Evolutionary conservation across 192 early-diverging fungal genomes (phyloP), one percentile per base, ranked within the genome.

Genomic region (Coemansia erecta): DNA sequence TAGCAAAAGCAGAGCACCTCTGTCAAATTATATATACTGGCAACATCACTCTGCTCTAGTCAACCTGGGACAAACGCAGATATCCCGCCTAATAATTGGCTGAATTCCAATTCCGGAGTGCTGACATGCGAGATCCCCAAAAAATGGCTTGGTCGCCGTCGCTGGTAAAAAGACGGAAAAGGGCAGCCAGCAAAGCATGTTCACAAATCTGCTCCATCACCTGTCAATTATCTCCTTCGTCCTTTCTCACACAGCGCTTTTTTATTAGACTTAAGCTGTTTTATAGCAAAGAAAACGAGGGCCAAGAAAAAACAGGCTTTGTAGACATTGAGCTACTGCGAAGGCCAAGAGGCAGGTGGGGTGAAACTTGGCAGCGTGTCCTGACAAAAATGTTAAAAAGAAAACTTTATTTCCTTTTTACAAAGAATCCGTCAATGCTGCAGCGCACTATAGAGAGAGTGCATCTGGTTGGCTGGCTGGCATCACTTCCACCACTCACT

Each of bases 371-470:
- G 35, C 35, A 37, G 35, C 35, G 8, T 9, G 35, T 37, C 35
- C 35, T 37, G 35, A 37, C 35, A 37, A 10, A 37, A 37, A 37
- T 37, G 35, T 37, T 37, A 8, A 37, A 37, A 37, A 48, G 18
- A 48, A 23, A 48, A 48, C 18, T 21, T 48, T 48, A 23, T 48
- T 48, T 48, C 47, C 8, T 51, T 51, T 51, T 51, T 51, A 51
- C 24, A 51, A 51, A 51, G 49, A 37, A 37, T 2, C 1, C 35
- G 8, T 37, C 0, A 11, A 10, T 37, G 6, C 35, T 37, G 35
- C 35, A 37, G 35, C 35, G 8, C 35, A 37, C 35, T 37, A 37
- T 37, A 37, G 8, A 9, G 35, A 7, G 8, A 37, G 1, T 37
- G 6, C 35, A 1, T 1, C 2, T 37, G 35, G 35, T 9, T 37